These are phyloP conservation scores for Elsinoe ampelina DNA, from an alignment of 2,329 filamentous ascomycete genomes.

Conservation along the genomic window DNA sequence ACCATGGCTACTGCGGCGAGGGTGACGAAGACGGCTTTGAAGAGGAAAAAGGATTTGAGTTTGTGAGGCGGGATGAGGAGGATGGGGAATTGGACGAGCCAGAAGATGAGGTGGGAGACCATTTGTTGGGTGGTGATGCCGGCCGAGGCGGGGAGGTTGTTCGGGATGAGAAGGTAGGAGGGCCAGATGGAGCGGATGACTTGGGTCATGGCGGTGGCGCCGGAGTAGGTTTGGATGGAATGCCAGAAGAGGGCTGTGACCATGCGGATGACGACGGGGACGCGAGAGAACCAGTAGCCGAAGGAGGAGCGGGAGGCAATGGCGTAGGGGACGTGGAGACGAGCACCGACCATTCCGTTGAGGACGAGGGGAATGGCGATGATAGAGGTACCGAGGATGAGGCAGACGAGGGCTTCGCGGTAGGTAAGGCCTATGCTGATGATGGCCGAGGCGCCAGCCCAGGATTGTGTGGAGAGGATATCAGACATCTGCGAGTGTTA, in stretches of 20 bases:
- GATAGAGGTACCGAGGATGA: slow-evolving; percentile 42
- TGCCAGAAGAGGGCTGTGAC: slow-evolving; percentile 54
- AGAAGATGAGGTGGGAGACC: slow-evolving; percentile 50
- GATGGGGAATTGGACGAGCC: slow-evolving; percentile 46
- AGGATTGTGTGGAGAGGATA: slow-evolving; percentile 25
- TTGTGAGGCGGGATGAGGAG: slow-evolving; percentile 48
- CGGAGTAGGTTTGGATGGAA: slow-evolving; percentile 57
- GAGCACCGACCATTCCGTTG: slow-evolving; percentile 44
- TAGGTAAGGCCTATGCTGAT: slow-evolving; percentile 45
- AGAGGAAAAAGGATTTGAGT: slow-evolving; percentile 45
- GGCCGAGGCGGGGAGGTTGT: slow-evolving; percentile 41
- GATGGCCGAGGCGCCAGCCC: slow-evolving; percentile 37
- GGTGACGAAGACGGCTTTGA: slow-evolving; percentile 29
- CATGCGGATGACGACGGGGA: slow-evolving; percentile 44
- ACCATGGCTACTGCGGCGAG: slow-evolving; percentile 16
- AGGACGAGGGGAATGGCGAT: slow-evolving; percentile 50
- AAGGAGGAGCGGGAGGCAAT: slow-evolving; percentile 48
- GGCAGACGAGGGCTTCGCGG: slow-evolving; percentile 46
- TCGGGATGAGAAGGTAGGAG: slow-evolving; percentile 44
- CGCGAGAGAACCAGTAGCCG: slow-evolving; percentile 49
- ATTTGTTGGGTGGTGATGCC: slow-evolving; percentile 50
- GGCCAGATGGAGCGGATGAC: slow-evolving; percentile 52
- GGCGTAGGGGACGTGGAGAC: slow-evolving; percentile 47
- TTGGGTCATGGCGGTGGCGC: slow-evolving; percentile 44
- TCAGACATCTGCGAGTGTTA: slow-evolving; percentile 18